Evolutionary conservation across 1,139 yeast genomes (phyloP).

Genomic region (Pneumocystis canis): DNA sequence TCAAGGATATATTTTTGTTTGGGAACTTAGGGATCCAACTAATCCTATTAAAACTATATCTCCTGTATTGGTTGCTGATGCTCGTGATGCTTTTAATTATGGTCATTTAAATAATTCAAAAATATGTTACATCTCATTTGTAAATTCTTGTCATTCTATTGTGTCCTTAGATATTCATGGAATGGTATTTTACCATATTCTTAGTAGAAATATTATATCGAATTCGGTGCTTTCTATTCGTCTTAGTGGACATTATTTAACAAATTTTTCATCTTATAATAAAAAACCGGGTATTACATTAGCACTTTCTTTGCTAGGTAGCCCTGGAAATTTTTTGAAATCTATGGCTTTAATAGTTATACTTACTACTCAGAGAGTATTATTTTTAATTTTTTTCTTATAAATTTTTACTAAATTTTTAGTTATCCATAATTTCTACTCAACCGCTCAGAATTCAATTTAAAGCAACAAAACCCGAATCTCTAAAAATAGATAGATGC

Average conservation of each 20-base stretch:
- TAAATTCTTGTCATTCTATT: slow-evolving; percentile 42
- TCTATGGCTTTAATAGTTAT: slow-evolving; percentile 46
- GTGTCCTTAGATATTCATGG: slow-evolving; percentile 50
- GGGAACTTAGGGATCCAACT: slow-evolving; percentile 27
- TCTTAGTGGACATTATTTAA: slow-evolving; percentile 33
- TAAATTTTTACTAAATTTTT: neutral
- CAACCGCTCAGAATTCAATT: slow-evolving; percentile 44
- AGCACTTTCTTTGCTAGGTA: slow-evolving; percentile 36
- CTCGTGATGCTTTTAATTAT: slow-evolving; percentile 25
- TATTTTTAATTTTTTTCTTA: neutral
- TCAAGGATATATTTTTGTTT: slow-evolving; percentile 32
- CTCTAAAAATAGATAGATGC: slow-evolving; percentile 4
- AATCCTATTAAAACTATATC: slow-evolving; percentile 17
- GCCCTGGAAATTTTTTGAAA: slow-evolving; percentile 38
- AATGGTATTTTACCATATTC: slow-evolving; percentile 43
- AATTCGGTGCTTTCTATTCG: slow-evolving; percentile 36
- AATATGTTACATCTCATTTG: slow-evolving; percentile 38
- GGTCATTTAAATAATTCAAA: slow-evolving; percentile 41
- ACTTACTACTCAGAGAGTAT: slow-evolving; percentile 33
- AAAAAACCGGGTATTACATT: slow-evolving; percentile 17
- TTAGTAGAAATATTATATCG: slow-evolving; percentile 41
- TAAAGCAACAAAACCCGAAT: slow-evolving; percentile 36
- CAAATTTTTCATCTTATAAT: neutral
- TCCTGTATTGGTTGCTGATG: slow-evolving; percentile 25
- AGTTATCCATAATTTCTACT: slow-evolving; percentile 42